Percentiles rank a stretch among this genome's conserved stretches.
Conservation (phyloP, 768 basidiomycete species). For the Galerina marginata region DNA sequence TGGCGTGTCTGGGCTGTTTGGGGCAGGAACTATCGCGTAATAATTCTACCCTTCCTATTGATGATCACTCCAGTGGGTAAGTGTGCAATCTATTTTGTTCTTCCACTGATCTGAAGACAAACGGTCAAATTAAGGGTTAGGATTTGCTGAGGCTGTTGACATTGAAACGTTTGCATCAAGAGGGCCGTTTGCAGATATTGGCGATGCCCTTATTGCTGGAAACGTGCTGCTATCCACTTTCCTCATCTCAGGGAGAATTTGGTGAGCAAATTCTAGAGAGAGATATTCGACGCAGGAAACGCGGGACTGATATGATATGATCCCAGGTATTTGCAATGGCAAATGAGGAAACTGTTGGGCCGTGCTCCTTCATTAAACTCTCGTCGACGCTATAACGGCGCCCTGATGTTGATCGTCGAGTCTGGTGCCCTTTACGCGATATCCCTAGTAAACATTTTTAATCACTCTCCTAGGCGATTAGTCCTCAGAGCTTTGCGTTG, state of each 20-base stretch:
- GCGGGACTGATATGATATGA: neutral
- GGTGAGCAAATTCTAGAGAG: neutral
- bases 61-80: constrained; percentile 6
- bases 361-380: neutral
- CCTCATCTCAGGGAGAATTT: constrained; percentile 2
- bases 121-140: no score
- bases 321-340: constrained; percentile 7
- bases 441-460: neutral
- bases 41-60: neutral
- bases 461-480: no score
- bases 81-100: neutral
- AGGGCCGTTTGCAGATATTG: neutral
- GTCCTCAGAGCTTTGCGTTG: no score
- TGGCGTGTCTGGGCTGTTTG: constrained; percentile 9
- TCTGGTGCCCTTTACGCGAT: constrained; percentile 2
- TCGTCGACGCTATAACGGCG: neutral
- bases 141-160: neutral
- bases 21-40: neutral
- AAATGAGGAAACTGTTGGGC: neutral
- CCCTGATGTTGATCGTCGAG: constrained; percentile 1
- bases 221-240: constrained; percentile 2
- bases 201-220: neutral
- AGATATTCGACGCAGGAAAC: no score
- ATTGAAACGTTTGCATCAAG: neutral
- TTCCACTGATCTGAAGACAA: no score